Evolutionary conservation across 1,139 yeast genomes (phyloP).

Genomic region (Yamadazyma epiphylla): DNA sequence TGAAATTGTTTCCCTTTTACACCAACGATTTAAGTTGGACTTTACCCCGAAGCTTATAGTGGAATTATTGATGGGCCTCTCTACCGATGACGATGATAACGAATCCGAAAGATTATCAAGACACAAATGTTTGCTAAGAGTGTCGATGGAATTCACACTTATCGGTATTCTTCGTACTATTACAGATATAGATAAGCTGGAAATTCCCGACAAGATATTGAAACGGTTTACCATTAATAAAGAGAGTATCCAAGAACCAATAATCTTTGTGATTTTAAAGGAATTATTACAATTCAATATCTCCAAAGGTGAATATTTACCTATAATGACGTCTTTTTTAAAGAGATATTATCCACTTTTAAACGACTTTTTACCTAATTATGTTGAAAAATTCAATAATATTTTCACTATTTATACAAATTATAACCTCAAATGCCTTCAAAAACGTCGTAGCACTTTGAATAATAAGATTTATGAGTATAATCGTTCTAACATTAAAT

Average conservation of each 20-base stretch:
- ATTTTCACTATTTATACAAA: slow-evolving; percentile 47
- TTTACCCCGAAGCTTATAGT: slow-evolving; percentile 55
- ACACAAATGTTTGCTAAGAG: slow-evolving; percentile 49
- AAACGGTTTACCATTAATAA: slow-evolving; percentile 15
- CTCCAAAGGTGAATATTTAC: slow-evolving; percentile 43
- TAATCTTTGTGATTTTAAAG: slow-evolving; percentile 49
- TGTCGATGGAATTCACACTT: slow-evolving; percentile 60
- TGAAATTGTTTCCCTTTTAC: slow-evolving; percentile 69
- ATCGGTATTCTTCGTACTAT: slow-evolving; percentile 53
- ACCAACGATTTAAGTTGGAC: slow-evolving; percentile 60
- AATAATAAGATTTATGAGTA: slow-evolving; percentile 36
- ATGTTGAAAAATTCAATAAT: slow-evolving; percentile 15
- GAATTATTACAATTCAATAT: slow-evolving; percentile 51
- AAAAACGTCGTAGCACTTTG: slow-evolving; percentile 30
- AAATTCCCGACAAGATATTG: slow-evolving; percentile 19
- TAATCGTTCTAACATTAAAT: slow-evolving; percentile 56
- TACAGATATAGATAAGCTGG: slow-evolving; percentile 28
- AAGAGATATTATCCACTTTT: slow-evolving; percentile 43
- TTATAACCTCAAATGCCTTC: slow-evolving; percentile 37
- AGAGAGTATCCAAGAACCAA: slow-evolving; percentile 24
- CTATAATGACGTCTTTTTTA: slow-evolving; percentile 46
- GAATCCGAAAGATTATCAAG: slow-evolving; percentile 21
- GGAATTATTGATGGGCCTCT: slow-evolving; percentile 43
- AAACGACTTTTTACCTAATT: slow-evolving; percentile 11
- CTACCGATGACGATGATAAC: slow-evolving; percentile 45